Base-by-base conservation (phyloP, 1,284 basidiomycete genomes). In the Puccinia novopanici region DNA sequence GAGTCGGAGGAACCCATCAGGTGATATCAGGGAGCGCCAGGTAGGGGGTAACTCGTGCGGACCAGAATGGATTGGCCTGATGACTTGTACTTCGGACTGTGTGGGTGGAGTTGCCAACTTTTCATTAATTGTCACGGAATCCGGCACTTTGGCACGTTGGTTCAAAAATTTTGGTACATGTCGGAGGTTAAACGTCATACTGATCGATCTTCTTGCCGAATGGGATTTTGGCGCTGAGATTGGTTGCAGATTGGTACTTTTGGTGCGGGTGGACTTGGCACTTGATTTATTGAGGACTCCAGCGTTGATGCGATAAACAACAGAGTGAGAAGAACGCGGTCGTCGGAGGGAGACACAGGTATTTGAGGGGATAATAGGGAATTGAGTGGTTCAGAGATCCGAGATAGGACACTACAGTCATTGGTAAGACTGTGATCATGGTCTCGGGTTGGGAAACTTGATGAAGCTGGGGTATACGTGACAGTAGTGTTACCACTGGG, bases 1-100 rank as follows among this genome's bases (percentile, higher is more conserved):
- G 22, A 86, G 76, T 22, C 82, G 81, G 15, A 83, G 81, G 74
- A 82, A 87, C 37, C 63, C 22, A 22, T 81, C 80, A 4, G 81
- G 52, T 22, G 42, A 48, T 15, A 37, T 34, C 27, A 63, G 40
- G 13, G 73, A 75, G 42, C 27, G 67, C 67, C 67, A 68, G 3
- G 67, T 48, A 34, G 48, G 67, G 22, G 67, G 13, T 27, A 34
- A n/a, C 19, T 50, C 48, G n/a, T 50, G 37, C 1, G 42, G 27
- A 40, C 17, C 34, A 40, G 27, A 17, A 22, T 17, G 30, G 40
- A 30, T 63, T 3, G 59, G 34, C 34, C 34, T 63, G 59, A 40
- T 19, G 6, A 63, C n/a, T 40, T 40, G 30, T 19, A 40, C 34
- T 40, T 63, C 34, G 17, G 34, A 17, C 27, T 63, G 45, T 45